Conservation (phyloP, 352 stramenopile species). For the Phytophthora lateralis region DNA sequence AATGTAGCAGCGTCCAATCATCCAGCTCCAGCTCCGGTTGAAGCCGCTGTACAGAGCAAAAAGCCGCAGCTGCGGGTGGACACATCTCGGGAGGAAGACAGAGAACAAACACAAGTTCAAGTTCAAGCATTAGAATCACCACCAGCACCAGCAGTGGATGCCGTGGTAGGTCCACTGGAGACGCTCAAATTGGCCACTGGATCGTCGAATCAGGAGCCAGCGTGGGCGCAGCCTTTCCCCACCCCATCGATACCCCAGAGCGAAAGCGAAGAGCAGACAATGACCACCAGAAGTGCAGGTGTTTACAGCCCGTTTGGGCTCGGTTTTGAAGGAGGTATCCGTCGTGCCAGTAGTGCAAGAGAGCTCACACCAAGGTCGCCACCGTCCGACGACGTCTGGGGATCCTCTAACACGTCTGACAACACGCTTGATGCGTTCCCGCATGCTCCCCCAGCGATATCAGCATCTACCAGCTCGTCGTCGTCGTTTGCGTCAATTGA, state of each 20-base stretch:
- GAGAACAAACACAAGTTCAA: conserved; percentile 1
- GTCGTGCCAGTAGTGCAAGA: conserved; percentile 33
- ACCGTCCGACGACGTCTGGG: conserved; percentile 32
- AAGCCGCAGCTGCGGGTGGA: conserved; percentile 62
- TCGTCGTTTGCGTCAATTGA: conserved; percentile 85
- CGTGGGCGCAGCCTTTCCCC: conserved; percentile 75
- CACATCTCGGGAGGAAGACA: conserved; percentile 41
- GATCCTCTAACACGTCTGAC: conserved; percentile 22
- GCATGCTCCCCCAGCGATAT: conserved; percentile 10
- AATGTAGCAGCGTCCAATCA: conserved; percentile 3
- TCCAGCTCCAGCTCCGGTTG: conserved; percentile 4
- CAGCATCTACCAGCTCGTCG: conserved; percentile 31
- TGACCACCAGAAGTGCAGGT: conserved; percentile 15
- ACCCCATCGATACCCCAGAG: conserved; percentile 44
- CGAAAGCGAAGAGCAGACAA: conserved; percentile 39
- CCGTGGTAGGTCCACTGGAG: conserved; percentile 64
- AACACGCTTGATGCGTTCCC: conserved; percentile 24
- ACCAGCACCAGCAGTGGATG: conserved; percentile 19
- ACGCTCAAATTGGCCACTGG: conserved; percentile 70
- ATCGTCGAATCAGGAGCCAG: conserved; percentile 63
- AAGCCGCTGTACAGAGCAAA: conserved; percentile 9
- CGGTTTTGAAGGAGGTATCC: conserved; percentile 72
- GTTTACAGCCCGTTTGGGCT: conserved; percentile 81
- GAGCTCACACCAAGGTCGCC: conserved; percentile 26
- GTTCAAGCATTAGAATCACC: background rate